These are phyloP conservation scores for Termitomyces sp. DNA, from an alignment of 768 basidiomycete species.

Conservation along the genomic window DNA sequence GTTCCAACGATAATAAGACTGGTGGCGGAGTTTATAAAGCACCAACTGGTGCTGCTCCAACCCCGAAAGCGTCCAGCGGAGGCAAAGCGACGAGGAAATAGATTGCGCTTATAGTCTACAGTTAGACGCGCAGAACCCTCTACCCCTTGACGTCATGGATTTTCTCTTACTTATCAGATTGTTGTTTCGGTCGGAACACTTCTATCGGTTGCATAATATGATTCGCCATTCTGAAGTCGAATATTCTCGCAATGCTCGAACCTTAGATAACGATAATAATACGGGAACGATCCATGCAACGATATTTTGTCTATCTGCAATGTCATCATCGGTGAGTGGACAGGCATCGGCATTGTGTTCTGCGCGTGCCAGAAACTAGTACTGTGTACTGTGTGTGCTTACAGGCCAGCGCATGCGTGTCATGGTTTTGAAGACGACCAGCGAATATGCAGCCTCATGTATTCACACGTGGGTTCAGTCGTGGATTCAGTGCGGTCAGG, in stretches of 20 bases:
- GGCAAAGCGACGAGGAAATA: slow-evolving; percentile 10
- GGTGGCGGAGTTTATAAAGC: slow-evolving; percentile 5
- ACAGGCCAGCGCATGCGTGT: not conserved
- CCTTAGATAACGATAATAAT: not conserved
- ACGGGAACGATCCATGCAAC: too few species aligned
- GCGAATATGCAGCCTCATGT: slow-evolving; percentile 1
- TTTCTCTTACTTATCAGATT: not conserved
- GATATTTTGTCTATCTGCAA: too few species aligned
- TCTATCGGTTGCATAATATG: not conserved
- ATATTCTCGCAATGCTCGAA: not conserved
- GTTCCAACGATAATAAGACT: slow-evolving; percentile 2
- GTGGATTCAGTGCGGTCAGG: not conserved
- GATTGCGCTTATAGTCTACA: not conserved
- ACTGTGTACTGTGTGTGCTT: not conserved
- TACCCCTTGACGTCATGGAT: not conserved
- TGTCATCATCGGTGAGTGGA: not conserved
- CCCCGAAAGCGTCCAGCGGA: slow-evolving; percentile 6
- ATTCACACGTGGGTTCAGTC: slow-evolving; percentile 4
- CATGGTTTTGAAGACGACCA: not conserved
- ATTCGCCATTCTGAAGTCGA: not conserved
- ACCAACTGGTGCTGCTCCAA: slow-evolving; percentile 1
- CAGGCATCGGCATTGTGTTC: not conserved
- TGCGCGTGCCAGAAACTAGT: slow-evolving; percentile 2
- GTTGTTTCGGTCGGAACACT: not conserved
- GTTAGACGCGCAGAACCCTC: not conserved